These are phyloP conservation scores for Pseudotsuga menziesii DNA, from an alignment of 75 land plant species.

Conservation along the genomic window DNA sequence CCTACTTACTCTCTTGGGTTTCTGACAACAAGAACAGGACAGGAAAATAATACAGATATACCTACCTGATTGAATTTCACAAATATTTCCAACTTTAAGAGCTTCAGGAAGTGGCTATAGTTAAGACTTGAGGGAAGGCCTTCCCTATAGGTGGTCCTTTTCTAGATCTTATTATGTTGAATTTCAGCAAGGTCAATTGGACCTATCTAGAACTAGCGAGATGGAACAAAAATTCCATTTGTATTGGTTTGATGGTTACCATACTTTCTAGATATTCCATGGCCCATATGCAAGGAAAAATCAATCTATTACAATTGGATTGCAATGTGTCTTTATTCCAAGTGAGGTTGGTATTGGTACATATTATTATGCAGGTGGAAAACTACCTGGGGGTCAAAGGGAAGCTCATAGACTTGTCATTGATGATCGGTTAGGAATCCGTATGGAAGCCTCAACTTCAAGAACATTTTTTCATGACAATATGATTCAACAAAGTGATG, in stretches of 20 bases:
- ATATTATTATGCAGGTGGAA: constrained; percentile 19
- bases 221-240: constrained; percentile 28
- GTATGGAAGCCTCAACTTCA: constrained; percentile 56
- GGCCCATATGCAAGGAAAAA: constrained; percentile 3
- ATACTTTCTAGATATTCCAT: constrained; percentile 20
- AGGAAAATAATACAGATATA: constrained; percentile 17
- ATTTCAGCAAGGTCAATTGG: constrained; percentile 18
- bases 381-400: constrained; percentile 16
- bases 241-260: constrained; percentile 62
- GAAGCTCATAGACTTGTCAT: constrained; percentile 12
- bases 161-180: constrained; percentile 10
- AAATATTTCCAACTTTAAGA: constrained; percentile 25
- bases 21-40: constrained; percentile 50
- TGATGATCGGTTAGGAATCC: constrained; percentile 24
- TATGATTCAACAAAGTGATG: constrained; percentile 16
- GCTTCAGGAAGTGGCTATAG: constrained; percentile 14
- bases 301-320: background rate
- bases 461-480: constrained; percentile 25
- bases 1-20: constrained; percentile 50
- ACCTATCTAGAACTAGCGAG: constrained; percentile 30
- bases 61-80: constrained; percentile 32
- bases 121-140: constrained; percentile 25
- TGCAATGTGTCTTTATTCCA: constrained; percentile 7
- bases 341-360: constrained; percentile 8
- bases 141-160: constrained; percentile 2